Evolutionary conservation across 495 filamentous ascomycete genomes (phyloP), one percentile per base, ranked within the genome.

Genomic region (Sordaria brevicollis): DNA sequence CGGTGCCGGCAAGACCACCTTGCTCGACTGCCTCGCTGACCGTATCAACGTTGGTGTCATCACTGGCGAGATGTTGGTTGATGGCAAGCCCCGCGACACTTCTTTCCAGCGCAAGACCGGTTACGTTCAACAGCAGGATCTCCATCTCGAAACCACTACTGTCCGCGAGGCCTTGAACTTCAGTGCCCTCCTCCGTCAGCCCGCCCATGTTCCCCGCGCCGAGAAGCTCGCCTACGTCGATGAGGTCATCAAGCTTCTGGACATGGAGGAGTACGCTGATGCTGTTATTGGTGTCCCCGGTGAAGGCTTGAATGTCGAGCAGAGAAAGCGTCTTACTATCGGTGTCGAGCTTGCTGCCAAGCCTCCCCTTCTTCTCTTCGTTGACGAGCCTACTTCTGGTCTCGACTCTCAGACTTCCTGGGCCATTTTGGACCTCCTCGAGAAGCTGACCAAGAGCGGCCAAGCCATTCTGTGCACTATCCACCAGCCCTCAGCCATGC

Each of bases 121-220:
- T 33, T 98, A 97, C 74, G 94, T 95, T 21, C 93, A 98, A 75
- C 94, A 98, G 78, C 93, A 96, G 79, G 94, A 98, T 87, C 86
- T 98, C 9, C 94, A 97, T 79, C 85, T 96, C 31, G 84, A 90
- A 38, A 96, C 93, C 0, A 88, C 89, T 1, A 98, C 94, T 5
- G 93, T 97, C 39, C 88, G 93, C 54, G 94, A 92, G 77, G 92
- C 93, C 35, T 83, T 97, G 15, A 83, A 86, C 54, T 97, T 97
- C 79, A 91, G 88, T 68, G 94, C 94, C 43, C 79, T 93, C 38
- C 87, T 97, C 17, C 90, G 94, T 65, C 94, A 97, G 75, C 92
- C 94, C 5, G 88, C 86, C 19, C 85, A 87, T 31, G 84, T 88
- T 10, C 80, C 91, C 5, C 84, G 85, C 19, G 77, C 84, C 65